These are phyloP conservation scores for Sambucus nigra DNA, from an alignment of 129 eudicot genomes.

Conservation along the genomic window DNA sequence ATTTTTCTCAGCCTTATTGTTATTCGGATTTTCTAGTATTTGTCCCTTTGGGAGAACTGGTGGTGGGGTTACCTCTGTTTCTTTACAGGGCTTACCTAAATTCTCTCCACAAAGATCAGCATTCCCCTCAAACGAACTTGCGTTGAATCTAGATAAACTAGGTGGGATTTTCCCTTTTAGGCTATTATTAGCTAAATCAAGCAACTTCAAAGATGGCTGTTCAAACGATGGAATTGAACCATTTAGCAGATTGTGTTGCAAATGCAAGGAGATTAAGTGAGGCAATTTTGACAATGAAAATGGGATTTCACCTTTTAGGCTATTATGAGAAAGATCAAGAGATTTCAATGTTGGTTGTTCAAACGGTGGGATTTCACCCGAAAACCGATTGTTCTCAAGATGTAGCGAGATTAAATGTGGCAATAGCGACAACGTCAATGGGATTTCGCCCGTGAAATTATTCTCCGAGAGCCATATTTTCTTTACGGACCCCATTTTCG, in stretches of 20 bases:
- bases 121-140: constrained; percentile 36
- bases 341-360: constrained; percentile 19
- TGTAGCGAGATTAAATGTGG: constrained; percentile 30
- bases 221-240: constrained; percentile 41
- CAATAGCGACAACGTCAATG: constrained; percentile 32
- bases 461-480: constrained; percentile 49
- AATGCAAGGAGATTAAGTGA: constrained; percentile 19
- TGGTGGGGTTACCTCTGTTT: constrained; percentile 3
- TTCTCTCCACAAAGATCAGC: constrained; percentile 39
- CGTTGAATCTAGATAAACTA: constrained; percentile 35
- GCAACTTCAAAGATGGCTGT: constrained; percentile 23
- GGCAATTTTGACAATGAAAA: constrained; percentile 17
- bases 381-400: constrained; percentile 43
- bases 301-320: constrained; percentile 35
- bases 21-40: constrained; percentile 26
- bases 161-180: constrained; percentile 61
- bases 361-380: constrained; percentile 39
- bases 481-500: constrained; percentile 39
- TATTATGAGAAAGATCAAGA: constrained; percentile 28
- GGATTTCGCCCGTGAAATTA: constrained; percentile 57
- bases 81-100: constrained; percentile 26
- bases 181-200: constrained; percentile 45
- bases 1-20: no score
- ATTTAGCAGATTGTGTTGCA: constrained; percentile 34
- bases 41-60: constrained; percentile 29